Evolutionary conservation across 495 filamentous ascomycete species (phyloP).

Genomic region (Penicillium turbatum): DNA sequence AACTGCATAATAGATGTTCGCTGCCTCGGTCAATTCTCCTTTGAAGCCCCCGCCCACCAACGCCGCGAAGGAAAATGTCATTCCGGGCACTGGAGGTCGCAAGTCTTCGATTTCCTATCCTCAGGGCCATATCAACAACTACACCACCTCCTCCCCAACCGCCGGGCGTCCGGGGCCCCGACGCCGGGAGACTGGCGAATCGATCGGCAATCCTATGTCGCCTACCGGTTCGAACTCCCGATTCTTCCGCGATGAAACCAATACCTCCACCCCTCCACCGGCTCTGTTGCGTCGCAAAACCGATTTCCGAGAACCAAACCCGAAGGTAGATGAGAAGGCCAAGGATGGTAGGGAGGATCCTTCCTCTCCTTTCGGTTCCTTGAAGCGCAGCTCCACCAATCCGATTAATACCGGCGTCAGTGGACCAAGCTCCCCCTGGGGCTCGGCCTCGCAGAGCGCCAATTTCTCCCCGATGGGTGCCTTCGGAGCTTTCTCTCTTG

Average conservation of each 20-base stretch:
- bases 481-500: conserved; percentile 81
- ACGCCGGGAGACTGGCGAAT: conserved; percentile 85
- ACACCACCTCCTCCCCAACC: conserved; percentile 54
- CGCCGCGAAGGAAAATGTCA: conserved; percentile 62
- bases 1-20: conserved; percentile 57
- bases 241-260: conserved; percentile 57
- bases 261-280: conserved; percentile 56
- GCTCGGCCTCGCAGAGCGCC: conserved; percentile 50
- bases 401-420: conserved; percentile 47
- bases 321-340: conserved; percentile 38
- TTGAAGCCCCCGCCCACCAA: conserved; percentile 77
- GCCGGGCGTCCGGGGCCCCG: conserved; percentile 65
- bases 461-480: conserved; percentile 69
- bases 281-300: conserved; percentile 71
- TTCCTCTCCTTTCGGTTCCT: conserved; percentile 53
- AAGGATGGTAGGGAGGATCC: conserved; percentile 43
- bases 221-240: conserved; percentile 46
- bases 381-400: conserved; percentile 70
- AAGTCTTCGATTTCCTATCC: conserved; percentile 71
- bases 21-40: conserved; percentile 84
- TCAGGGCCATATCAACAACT: conserved; percentile 42
- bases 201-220: conserved; percentile 56
- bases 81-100: conserved; percentile 56
- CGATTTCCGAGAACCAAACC: conserved; percentile 54
- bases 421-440: conserved; percentile 67